Base-by-base conservation (phyloP, 768 basidiomycete species). In the Boletus eberwhitei region DNA sequence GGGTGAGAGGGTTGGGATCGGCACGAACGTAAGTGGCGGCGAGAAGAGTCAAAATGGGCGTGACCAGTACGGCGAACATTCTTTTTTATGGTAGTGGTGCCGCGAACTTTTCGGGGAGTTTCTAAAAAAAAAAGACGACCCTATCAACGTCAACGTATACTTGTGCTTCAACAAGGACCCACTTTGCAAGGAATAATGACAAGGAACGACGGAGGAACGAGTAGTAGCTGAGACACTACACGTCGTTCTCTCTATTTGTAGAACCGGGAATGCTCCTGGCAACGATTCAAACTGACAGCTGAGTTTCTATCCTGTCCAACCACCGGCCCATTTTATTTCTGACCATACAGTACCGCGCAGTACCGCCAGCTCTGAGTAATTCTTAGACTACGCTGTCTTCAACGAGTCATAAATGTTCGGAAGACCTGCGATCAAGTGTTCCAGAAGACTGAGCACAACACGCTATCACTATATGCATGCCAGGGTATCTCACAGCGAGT, bases 1-100 rank as follows among this genome's bases (percentile, higher is more conserved):
- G 89, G 24, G 69, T 76, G 48, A 64, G 77, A 39, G 91, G 90
- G 8, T 58, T 67, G 17, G 84, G 82, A 37, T 83, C 80, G 16
- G 87, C 87, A 47, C 68, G 75, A n/a, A 73, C 82, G 35, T 71
- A 51, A 49, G 47, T 61, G 29, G 74, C 62, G 24, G 75, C 42
- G 8, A 71, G 35, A 37, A 64, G 26, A 7, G 43, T 37, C 17
- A 69, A 62, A 26, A 59, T 17, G 13, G 48, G 55, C 6, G 50
- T n/a, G 38, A 54, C 21, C 24, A 26, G 24, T 7, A 37, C 41
- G 39, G 47, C 40, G 50, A 70, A 47, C 69, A 70, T 66, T 19
- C 37, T 19, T 29, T 38, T 39, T 62, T 42, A 53, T 35, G 54
- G n/a, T 38, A 26, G 6, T 24, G 24, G 4, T 24, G 4, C 24